These are phyloP conservation scores for Sugiyamaella smithiae DNA, from an alignment of 805 yeast genomes.

Conservation along the genomic window DNA sequence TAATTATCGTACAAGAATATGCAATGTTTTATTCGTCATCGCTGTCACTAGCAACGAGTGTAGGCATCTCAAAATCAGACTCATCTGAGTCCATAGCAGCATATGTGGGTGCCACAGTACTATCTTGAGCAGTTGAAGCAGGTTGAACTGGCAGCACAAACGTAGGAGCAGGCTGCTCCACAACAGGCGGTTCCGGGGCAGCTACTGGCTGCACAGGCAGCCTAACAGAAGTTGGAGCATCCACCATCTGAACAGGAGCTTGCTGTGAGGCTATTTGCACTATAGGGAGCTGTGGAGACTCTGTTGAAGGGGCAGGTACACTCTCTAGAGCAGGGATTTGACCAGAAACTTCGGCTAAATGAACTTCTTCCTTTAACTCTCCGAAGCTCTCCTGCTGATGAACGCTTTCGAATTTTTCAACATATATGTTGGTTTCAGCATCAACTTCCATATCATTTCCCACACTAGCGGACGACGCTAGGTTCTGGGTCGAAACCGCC, in stretches of 20 bases:
- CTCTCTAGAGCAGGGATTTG: too few species aligned
- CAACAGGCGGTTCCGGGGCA: not conserved
- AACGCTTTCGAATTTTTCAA: too few species aligned
- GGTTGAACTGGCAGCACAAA: not conserved
- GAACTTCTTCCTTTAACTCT: too few species aligned
- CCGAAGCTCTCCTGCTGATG: not conserved
- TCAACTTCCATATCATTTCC: not conserved
- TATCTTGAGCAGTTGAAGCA: not conserved
- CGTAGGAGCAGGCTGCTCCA: not conserved
- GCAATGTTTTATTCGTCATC: too few species aligned
- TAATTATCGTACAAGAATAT: too few species aligned
- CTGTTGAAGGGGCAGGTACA: not conserved
- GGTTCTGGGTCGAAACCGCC: constrained; percentile 7
- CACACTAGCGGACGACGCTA: not conserved
- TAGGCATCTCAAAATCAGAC: not conserved
- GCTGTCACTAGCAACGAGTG: not conserved
- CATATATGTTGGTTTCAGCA: too few species aligned
- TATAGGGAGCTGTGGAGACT: not conserved
- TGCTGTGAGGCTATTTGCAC: not conserved
- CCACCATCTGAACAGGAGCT: not conserved
- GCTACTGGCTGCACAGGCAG: too few species aligned
- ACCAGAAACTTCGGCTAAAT: too few species aligned
- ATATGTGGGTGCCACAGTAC: not conserved
- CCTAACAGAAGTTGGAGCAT: not conserved
- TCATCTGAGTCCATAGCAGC: not conserved